phyloP scores from a whole-genome alignment of 2,329 filamentous ascomycete genomes.

The Dactylellina parvicollis region DNA sequence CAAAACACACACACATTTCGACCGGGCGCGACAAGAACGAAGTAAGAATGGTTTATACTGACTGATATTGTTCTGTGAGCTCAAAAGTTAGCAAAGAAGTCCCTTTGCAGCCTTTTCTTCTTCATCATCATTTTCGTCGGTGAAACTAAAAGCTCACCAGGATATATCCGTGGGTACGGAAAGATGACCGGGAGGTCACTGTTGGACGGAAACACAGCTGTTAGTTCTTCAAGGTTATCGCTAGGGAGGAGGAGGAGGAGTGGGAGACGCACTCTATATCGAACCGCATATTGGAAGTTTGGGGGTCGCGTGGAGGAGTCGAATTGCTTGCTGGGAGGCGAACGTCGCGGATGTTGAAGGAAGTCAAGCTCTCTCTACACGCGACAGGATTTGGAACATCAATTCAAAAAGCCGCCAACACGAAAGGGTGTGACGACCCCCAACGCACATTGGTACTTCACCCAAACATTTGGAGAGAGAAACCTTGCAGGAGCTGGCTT shows the following conservation, averaged over 20 bases:
- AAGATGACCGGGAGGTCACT: constrained; percentile 70
- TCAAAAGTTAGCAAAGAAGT: constrained; percentile 39
- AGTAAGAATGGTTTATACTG: constrained; percentile 47
- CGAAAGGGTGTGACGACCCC: constrained; percentile 36
- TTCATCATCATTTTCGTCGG: constrained; percentile 14
- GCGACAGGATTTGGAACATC: constrained; percentile 21
- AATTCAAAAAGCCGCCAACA: constrained; percentile 10
- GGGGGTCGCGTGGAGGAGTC: neutral
- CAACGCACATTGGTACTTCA: constrained; percentile 18
- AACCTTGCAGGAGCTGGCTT: no score
- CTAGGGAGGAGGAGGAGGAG: neutral
- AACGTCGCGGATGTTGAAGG: constrained; percentile 14
- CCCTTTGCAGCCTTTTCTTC: constrained; percentile 33
- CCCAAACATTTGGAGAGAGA: neutral
- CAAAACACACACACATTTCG: neutral
- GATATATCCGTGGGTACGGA: constrained; percentile 70
- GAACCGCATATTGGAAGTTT: constrained; percentile 55
- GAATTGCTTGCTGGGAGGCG: neutral
- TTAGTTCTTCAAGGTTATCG: neutral
- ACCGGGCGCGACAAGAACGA: neutral
- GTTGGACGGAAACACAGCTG: constrained; percentile 12
- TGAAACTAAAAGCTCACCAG: constrained; percentile 62
- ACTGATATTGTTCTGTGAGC: constrained; percentile 68
- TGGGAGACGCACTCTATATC: constrained; percentile 57
- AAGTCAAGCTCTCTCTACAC: constrained; percentile 15